Conservation (phyloP, 129 eudicot genomes). For the Calendula officinalis region DNA sequence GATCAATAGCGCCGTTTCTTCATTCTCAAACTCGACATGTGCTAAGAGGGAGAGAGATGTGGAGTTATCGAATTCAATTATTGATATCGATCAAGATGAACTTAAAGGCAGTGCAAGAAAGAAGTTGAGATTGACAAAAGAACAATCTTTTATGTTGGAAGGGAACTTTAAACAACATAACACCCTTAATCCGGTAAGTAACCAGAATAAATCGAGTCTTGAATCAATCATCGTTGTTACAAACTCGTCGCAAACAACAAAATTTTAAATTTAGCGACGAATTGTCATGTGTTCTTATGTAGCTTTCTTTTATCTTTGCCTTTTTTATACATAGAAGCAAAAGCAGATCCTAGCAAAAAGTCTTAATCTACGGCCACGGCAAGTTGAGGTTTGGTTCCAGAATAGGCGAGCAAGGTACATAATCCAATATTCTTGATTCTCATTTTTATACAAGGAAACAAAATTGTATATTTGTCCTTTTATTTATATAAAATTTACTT, state of each 20-base stretch:
- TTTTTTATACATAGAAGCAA: constrained; percentile 41
- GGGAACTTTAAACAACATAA: constrained; percentile 59
- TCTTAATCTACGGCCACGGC: constrained; percentile 56
- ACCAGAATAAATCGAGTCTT: background rate
- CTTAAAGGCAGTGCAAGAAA: constrained; percentile 39
- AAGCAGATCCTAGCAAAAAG: constrained; percentile 53
- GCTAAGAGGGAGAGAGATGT: constrained; percentile 44
- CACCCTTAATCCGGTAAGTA: constrained; percentile 63
- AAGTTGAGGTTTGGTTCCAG: constrained; percentile 84
- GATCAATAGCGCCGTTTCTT: constrained; percentile 22
- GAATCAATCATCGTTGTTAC: no score
- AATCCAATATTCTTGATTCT: background rate
- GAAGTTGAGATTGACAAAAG: constrained; percentile 58
- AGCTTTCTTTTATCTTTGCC: constrained; percentile 1
- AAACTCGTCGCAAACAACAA: no score
- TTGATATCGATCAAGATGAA: constrained; percentile 32
- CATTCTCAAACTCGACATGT: constrained; percentile 36
- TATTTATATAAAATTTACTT: background rate
- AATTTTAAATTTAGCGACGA: no score
- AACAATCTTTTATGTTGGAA: constrained; percentile 58
- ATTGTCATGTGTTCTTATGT: background rate
- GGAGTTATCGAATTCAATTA: background rate
- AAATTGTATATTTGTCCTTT: background rate
- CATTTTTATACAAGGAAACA: no score
- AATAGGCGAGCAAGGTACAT: constrained; percentile 72